Evolutionary conservation across 371 early-diverging fungal genomes (phyloP).

Genomic region (Mucor mucedo): DNA sequence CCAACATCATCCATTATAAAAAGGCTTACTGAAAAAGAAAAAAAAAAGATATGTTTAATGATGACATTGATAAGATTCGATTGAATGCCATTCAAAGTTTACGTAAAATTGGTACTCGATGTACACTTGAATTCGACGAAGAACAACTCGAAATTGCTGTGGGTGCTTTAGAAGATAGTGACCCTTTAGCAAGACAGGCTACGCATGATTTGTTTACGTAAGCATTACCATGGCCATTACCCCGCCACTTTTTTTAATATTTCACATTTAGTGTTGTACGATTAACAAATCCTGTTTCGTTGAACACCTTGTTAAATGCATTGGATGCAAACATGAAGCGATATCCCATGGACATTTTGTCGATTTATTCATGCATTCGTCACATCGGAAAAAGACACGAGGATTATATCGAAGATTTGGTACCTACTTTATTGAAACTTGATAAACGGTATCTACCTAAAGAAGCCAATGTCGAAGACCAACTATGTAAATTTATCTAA

Average conservation of each 20-base stretch:
- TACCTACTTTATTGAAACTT: conserved; percentile 63
- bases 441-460: conserved; percentile 69
- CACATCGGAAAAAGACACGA: conserved; percentile 69
- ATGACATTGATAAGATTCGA: conserved; percentile 84
- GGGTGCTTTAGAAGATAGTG: conserved; percentile 79
- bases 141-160: conserved; percentile 78
- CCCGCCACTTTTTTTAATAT: too few species aligned
- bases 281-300: conserved; percentile 37
- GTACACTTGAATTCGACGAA: conserved; percentile 66
- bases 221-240: not conserved
- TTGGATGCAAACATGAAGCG: conserved; percentile 63
- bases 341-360: conserved; percentile 71
- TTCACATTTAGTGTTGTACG: conserved; percentile 46
- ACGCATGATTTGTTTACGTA: conserved; percentile 74
- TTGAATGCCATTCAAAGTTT: conserved; percentile 81
- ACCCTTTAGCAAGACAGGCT: conserved; percentile 64
- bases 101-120: conserved; percentile 65
- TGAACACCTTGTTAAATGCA: conserved; percentile 55
- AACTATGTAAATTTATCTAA: conserved; percentile 47
- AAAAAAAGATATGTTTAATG: conserved; percentile 88
- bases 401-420: conserved; percentile 56
- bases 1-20: not conserved
- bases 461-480: conserved; percentile 72
- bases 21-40: too few species aligned
- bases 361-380: conserved; percentile 68